Base-by-base conservation (phyloP, 345 rosid species). In the Hevea brasiliensis region DNA sequence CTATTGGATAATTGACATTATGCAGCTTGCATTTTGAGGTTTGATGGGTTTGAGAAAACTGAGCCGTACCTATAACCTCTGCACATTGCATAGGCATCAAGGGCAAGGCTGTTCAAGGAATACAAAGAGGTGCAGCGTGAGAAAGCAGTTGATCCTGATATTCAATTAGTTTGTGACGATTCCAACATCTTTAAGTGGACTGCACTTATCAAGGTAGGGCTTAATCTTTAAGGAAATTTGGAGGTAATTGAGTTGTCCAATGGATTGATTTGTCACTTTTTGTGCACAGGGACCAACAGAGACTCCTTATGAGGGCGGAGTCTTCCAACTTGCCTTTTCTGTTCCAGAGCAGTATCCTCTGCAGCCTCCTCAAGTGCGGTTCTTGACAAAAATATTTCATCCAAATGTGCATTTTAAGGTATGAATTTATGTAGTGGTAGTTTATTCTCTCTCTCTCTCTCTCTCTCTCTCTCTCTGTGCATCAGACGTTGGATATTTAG, bases 381-480 rank as follows among this genome's bases (percentile, higher is more conserved):
- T 93, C 85, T 82, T 92, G 84, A 90, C 99, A 12, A 96, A 96
- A 81, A 96, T 93, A 81, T 96, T 96, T 72, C 99, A 96, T 77
- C 99, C 99, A 1, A 95, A 95, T 77, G 99, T 95, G 79, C 99
- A 95, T 81, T 95, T 95, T 77, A 95, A 95, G 98, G 98, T 95
- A 75, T 8, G 69, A 18, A 20, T 57, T 50, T 8, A 37, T 37
- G 4, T 67, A 27, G 27, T 65, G 27, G 21, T 65, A 13, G 10
- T 55, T 60, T 42, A n/a, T 4, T 67, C 27, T 45, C 44, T 32
- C 4, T 29, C 26, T 14, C n/a, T 44, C 5, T 41, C 6, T 44
- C n/a, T 1, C 0, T 47, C 2, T 27, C 29, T 20, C 1, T 24
- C 11, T 26, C 10, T 1, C 47, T 44, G 1, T 44, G 47, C 5